phyloP scores from a whole-genome alignment of 1,139 yeast genomes.

The Sugiyamaella novakii region DNA sequence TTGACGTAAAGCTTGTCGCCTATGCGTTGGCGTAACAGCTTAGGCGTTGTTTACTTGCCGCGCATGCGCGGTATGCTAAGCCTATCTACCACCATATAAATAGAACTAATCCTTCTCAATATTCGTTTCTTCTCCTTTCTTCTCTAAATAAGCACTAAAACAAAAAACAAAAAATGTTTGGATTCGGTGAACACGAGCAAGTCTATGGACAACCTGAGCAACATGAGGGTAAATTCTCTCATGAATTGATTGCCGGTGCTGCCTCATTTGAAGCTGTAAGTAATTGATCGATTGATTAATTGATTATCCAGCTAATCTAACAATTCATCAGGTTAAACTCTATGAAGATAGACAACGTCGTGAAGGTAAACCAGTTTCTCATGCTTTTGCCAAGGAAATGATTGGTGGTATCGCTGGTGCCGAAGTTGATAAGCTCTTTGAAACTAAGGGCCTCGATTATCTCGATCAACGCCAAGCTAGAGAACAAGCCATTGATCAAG shows the following conservation, averaged over 20 bases:
- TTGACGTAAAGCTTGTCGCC: no score
- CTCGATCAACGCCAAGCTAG: slow-evolving; percentile 35
- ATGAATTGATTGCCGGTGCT: slow-evolving; percentile 41
- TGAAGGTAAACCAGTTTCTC: slow-evolving; percentile 40
- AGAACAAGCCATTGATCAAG: slow-evolving; percentile 34
- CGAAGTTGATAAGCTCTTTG: slow-evolving; percentile 42
- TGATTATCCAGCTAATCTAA: slow-evolving; percentile 41
- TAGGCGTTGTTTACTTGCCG: no score
- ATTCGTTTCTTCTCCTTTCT: no score
- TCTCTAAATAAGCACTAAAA: no score
- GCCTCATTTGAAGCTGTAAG: slow-evolving; percentile 40
- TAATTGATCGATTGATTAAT: no score
- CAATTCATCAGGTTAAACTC: slow-evolving; percentile 35
- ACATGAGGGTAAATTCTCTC: slow-evolving; percentile 38
- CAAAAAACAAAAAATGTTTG: slow-evolving; percentile 15
- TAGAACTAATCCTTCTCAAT: no score
- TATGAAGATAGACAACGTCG: slow-evolving; percentile 37
- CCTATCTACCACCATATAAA: no score
- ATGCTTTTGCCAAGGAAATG: slow-evolving; percentile 38
- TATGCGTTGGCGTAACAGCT: no score
- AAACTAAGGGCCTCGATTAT: slow-evolving; percentile 41
- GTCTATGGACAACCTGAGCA: slow-evolving; percentile 24
- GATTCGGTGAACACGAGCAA: slow-evolving; percentile 19
- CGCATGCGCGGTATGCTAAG: no score
- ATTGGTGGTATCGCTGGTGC: slow-evolving; percentile 42